phyloP scores from a whole-genome alignment of 768 basidiomycete species.

The Saitozyma sp. region DNA sequence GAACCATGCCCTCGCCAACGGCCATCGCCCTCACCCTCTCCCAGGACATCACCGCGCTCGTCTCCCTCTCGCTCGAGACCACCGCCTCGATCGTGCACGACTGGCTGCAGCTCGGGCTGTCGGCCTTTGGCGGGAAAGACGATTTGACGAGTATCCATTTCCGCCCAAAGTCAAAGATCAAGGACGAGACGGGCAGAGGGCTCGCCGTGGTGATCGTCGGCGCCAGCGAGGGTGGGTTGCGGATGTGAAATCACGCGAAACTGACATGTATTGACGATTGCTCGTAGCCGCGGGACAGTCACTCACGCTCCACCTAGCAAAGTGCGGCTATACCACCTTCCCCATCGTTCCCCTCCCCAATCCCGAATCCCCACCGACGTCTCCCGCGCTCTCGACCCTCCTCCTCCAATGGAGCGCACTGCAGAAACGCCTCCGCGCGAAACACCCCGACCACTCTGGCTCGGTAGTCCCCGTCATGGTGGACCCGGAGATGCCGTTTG shows the following conservation, averaged over 20 bases:
- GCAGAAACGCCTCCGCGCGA: slow-evolving; percentile 32
- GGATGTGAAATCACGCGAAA: background rate
- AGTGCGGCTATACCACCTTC: slow-evolving; percentile 43
- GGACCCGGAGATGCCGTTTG: slow-evolving; percentile 20
- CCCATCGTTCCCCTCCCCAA: slow-evolving; percentile 37
- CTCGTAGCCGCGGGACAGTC: slow-evolving; percentile 32
- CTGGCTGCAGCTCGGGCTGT: slow-evolving; percentile 14
- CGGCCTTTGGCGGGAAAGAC: slow-evolving; percentile 7
- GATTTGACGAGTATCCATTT: slow-evolving; percentile 1
- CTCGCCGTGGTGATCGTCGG: slow-evolving; percentile 38
- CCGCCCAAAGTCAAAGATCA: background rate
- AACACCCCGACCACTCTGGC: slow-evolving; percentile 31
- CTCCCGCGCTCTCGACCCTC: slow-evolving; percentile 27
- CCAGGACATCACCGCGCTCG: slow-evolving; percentile 34
- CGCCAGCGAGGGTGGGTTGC: slow-evolving; percentile 32
- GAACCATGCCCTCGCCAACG: slow-evolving; percentile 1
- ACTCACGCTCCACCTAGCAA: slow-evolving; percentile 35
- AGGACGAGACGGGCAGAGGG: slow-evolving; percentile 27
- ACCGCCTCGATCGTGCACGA: slow-evolving; percentile 26
- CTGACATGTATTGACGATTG: background rate
- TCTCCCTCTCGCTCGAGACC: slow-evolving; percentile 33
- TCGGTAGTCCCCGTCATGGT: slow-evolving; percentile 36
- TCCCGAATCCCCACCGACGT: slow-evolving; percentile 31
- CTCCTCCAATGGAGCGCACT: slow-evolving; percentile 34
- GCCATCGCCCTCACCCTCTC: slow-evolving; percentile 22